Evolutionary conservation across 441 rosid genomes (phyloP).

Genomic region (Dalechampia spathulata): DNA sequence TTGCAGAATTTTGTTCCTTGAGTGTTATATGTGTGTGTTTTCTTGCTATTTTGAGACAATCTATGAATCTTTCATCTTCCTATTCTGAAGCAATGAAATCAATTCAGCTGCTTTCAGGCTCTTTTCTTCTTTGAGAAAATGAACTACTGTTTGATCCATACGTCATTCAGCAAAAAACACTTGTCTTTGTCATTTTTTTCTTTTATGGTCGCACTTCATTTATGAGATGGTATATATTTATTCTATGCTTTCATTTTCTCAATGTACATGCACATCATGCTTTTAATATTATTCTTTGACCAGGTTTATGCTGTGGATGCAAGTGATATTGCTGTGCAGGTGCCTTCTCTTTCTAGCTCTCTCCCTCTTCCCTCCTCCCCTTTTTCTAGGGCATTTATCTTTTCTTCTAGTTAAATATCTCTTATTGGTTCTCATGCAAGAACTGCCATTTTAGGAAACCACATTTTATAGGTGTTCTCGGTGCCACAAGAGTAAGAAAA

Average conservation of each 20-base stretch:
- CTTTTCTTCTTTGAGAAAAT: background rate
- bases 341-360: constrained; percentile 22
- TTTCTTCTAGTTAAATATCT: background rate
- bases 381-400: background rate
- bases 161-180: background rate
- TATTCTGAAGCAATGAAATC: background rate
- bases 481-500: background rate
- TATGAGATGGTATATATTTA: background rate
- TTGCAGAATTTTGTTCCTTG: background rate
- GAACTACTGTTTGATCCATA: no score
- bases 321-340: constrained; percentile 97
- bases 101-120: background rate
- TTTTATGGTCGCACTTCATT: background rate
- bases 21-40: background rate
- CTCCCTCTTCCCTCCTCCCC: background rate
- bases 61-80: background rate
- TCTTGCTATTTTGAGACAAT: constrained; percentile 5
- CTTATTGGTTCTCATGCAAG: background rate
- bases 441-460: background rate
- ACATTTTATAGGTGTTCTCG: background rate
- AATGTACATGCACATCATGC: background rate
- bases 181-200: background rate
- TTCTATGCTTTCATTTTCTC: background rate
- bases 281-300: constrained; percentile 13
- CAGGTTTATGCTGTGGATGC: constrained; percentile 99